Evolutionary conservation across 768 basidiomycete species (phyloP), one percentile per base, ranked within the genome.

Genomic region (Gymnopilus dilepis): DNA sequence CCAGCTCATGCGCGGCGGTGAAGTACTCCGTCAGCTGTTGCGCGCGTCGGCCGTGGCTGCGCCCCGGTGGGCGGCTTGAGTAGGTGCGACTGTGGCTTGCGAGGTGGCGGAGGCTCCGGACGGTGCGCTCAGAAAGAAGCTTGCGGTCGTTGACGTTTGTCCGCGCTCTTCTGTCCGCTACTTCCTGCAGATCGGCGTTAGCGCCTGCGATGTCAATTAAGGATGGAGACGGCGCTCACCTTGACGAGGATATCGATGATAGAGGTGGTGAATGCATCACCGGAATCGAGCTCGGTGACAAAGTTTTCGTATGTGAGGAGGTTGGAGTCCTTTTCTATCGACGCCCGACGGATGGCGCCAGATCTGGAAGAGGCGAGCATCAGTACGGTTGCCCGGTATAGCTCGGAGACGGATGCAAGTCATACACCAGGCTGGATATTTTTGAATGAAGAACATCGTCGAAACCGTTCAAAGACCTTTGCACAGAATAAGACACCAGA

Each of bases 361-460:
- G 85, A 84, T 69, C 91, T 92, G 66, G n/a, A n/a, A n/a, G n/a
- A 33, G 59, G 22, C 45, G 22, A 41, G 37, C 34, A 60, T 43
- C 60, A 42, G 33, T 6, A 45, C 45, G 11, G 42, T 6, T 34
- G 57, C n/a, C 60, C 53, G 48, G 45, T 45, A 30, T n/a, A 51
- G 13, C 4, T 19, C 52, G 43, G 51, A 60, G 19, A 45, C 43
- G 22, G 57, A 34, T 40, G 60, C 57, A 52, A 48, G 43, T 73
- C 91, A 70, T 84, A 94, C 92, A 92, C 87, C 68, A 94, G 70
- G 66, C 78, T 86, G 76, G 88, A 91, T 66, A 94, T 81, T 84
- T 93, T 94, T 61, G 84, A 78, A 65, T 83, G 82, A 9, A 94
- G 77, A 34, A 92, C 86, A 69, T 90, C 85, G 76, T 94, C 92